A percentile compares a stretch with the other conserved stretches of the same genome.
These are phyloP conservation scores for Mediolabrus comicus DNA, from an alignment of 108 stramenopile species.

Conservation along the genomic window DNA sequence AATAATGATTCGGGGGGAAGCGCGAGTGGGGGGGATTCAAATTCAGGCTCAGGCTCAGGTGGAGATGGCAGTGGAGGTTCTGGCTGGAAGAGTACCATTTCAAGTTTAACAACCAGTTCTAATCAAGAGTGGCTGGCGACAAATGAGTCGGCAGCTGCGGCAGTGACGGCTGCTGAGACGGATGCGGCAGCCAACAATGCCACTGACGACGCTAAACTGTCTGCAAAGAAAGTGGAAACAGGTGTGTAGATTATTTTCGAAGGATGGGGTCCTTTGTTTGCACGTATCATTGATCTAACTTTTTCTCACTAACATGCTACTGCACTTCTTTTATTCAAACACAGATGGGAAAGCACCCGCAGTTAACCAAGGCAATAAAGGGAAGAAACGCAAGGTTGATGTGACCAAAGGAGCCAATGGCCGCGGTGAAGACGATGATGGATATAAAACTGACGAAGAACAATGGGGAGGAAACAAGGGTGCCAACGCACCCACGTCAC, in stretches of 20 bases:
- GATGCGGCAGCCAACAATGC: neutral
- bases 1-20: slow-evolving; percentile 32
- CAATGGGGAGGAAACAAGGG: slow-evolving; percentile 25
- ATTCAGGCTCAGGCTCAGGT: slow-evolving; percentile 22
- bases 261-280: neutral
- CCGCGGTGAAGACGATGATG: slow-evolving; percentile 34
- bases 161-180: neutral
- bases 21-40: slow-evolving; percentile 22
- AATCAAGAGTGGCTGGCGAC: slow-evolving; percentile 45
- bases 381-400: slow-evolving; percentile 31
- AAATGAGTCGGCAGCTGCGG: neutral
- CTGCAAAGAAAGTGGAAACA: neutral
- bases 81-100: slow-evolving; percentile 46
- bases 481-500: neutral
- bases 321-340: neutral
- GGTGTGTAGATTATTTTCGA: neutral
- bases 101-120: slow-evolving; percentile 47
- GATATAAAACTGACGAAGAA: slow-evolving; percentile 46
- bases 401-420: slow-evolving; percentile 5
- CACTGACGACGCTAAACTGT: neutral
- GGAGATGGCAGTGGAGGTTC: slow-evolving; percentile 35
- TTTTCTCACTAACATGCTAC: neutral
- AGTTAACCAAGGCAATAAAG: slow-evolving; percentile 1
- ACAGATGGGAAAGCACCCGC: neutral
- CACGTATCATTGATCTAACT: neutral